These are phyloP conservation scores for Trapa bicornis DNA, from an alignment of 345 rosid genomes.

Conservation along the genomic window DNA sequence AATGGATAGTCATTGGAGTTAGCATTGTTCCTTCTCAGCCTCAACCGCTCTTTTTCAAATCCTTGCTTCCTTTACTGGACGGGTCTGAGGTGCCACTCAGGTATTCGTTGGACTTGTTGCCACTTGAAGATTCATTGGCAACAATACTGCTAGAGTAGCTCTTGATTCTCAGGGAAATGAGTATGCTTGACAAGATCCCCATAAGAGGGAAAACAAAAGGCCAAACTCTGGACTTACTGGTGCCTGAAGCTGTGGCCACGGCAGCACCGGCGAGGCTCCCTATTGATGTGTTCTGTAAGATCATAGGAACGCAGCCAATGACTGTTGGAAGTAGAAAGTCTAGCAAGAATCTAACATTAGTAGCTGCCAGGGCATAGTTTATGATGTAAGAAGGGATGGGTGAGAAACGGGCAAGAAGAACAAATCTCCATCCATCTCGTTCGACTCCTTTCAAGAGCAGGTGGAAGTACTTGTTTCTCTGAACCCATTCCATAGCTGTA, in stretches of 20 bases:
- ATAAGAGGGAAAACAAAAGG: slow-evolving; percentile 60
- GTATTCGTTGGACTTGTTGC: slow-evolving; percentile 7
- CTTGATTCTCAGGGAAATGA: slow-evolving; percentile 63
- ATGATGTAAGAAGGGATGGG: slow-evolving; percentile 82
- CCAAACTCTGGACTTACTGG: slow-evolving; percentile 50
- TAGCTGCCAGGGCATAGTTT: slow-evolving; percentile 86
- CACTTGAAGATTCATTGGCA: slow-evolving; percentile 19
- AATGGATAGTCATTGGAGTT: not conserved
- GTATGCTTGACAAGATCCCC: slow-evolving; percentile 67
- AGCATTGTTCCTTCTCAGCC: not conserved
- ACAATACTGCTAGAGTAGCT: slow-evolving; percentile 49
- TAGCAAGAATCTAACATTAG: slow-evolving; percentile 56
- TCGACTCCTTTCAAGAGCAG: slow-evolving; percentile 75
- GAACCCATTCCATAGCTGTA: slow-evolving; percentile 60
- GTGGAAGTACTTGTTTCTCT: slow-evolving; percentile 55
- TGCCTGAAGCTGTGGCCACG: slow-evolving; percentile 52
- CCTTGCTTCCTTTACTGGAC: slow-evolving; percentile 10
- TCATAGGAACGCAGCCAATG: slow-evolving; percentile 81
- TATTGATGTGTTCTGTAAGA: slow-evolving; percentile 83
- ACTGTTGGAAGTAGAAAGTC: slow-evolving; percentile 84
- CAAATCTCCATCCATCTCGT: slow-evolving; percentile 88
- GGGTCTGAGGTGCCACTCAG: slow-evolving; percentile 4
- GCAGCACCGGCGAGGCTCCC: slow-evolving; percentile 74
- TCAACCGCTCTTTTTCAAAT: slow-evolving; percentile 11
- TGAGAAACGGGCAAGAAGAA: slow-evolving; percentile 89